Percentiles rank a stretch among this genome's conserved stretches.
Evolutionary conservation across 345 rosid species (phyloP).

Genomic region (Eucalyptus pauciflora): DNA sequence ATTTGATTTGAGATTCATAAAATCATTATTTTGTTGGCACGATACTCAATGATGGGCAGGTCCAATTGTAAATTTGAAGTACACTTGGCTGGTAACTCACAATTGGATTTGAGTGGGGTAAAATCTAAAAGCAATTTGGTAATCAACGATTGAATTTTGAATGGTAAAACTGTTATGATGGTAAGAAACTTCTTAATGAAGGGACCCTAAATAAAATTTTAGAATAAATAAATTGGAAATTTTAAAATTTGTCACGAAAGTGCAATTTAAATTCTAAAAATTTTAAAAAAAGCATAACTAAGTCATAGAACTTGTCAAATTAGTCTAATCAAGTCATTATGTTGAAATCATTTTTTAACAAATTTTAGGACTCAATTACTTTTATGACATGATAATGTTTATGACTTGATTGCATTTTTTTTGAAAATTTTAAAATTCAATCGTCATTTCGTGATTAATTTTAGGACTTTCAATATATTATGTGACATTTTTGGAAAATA

Average conservation of each 20-base stretch:
- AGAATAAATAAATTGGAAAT: no score
- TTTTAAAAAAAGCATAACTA: no score
- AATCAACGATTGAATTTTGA: not conserved
- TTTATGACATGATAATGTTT: no score
- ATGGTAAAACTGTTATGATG: not conserved
- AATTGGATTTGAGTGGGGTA: not conserved
- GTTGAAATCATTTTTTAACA: no score
- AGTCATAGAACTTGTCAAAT: fast-evolving
- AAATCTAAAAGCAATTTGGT: not conserved
- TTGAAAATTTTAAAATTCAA: fast-evolving
- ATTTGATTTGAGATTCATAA: not conserved
- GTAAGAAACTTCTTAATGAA: not conserved
- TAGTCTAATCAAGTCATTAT: no score
- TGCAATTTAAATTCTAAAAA: fast-evolving
- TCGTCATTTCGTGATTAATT: fast-evolving
- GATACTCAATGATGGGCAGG: not conserved
- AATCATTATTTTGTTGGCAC: not conserved
- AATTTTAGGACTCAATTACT: fast-evolving
- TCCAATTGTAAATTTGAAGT: not conserved
- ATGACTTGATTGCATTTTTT: no score
- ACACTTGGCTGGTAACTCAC: not conserved
- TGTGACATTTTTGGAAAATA: no score
- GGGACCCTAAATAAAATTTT: not conserved
- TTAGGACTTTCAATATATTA: no score
- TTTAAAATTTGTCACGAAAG: fast-evolving